Conservation (phyloP, 306 rosid species). For the Leucaena leucocephala region DNA sequence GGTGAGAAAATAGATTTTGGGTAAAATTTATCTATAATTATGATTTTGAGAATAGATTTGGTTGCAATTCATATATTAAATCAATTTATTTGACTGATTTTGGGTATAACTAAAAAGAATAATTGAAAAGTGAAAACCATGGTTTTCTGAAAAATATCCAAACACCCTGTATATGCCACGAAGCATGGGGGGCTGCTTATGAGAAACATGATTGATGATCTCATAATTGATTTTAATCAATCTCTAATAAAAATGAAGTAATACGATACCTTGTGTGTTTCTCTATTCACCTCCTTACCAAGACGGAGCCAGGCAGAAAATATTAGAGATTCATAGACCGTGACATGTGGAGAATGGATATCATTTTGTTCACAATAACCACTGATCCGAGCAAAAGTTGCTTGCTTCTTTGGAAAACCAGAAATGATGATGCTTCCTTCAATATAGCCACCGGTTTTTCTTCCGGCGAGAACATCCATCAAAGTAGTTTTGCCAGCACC, state of each 20-base stretch:
- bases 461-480: constrained; percentile 68
- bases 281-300: constrained; percentile 45
- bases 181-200: no score
- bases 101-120: no score
- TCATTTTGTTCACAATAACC: constrained; percentile 66
- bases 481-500: constrained; percentile 68
- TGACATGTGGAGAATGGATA: constrained; percentile 56
- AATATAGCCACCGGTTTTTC: constrained; percentile 61
- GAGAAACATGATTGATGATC: no score
- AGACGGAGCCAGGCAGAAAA: constrained; percentile 62
- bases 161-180: no score
- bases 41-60: no score
- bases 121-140: no score
- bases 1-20: no score
- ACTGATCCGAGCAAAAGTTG: constrained; percentile 55
- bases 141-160: no score
- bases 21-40: no score
- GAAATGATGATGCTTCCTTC: constrained; percentile 59
- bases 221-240: no score
- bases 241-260: not conserved
- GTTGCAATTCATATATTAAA: no score
- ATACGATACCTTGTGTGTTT: constrained; percentile 41
- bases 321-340: constrained; percentile 55
- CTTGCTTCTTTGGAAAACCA: constrained; percentile 62
- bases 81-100: no score